Percentiles rank a stretch among this genome's conserved stretches.
Evolutionary conservation across 139 green algal species (phyloP).

Genomic region (Eudorina sp.): DNA sequence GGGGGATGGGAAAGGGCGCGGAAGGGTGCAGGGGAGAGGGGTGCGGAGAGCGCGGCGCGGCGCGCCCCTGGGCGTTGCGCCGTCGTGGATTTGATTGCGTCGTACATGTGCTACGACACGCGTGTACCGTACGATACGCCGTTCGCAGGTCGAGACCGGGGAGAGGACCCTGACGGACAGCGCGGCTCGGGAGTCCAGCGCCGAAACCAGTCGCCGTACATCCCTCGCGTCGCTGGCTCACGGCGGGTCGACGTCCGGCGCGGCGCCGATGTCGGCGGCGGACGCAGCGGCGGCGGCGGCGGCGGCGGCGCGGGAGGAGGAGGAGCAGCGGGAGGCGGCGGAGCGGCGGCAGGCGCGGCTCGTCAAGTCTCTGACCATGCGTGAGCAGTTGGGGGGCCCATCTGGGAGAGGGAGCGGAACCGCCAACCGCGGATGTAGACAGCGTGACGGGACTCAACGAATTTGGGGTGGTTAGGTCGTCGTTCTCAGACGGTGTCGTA

Average conservation of each 20-base stretch:
- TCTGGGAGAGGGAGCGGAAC: background rate
- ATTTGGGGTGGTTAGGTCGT: too few relatives aligned
- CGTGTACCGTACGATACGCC: too few relatives aligned
- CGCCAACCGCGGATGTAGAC: too few relatives aligned
- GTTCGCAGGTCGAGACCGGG: constrained; percentile 1
- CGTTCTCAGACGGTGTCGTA: too few relatives aligned
- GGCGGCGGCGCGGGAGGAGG: background rate
- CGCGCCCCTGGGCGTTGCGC: too few relatives aligned
- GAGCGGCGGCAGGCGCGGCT: constrained; percentile 17
- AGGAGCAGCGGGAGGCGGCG: constrained; percentile 8
- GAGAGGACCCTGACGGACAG: constrained; percentile 13
- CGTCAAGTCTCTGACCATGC: background rate
- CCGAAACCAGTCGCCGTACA: background rate
- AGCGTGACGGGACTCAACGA: too few relatives aligned
- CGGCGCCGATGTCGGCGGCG: background rate
- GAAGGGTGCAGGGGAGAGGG: too few relatives aligned
- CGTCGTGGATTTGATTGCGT: too few relatives aligned
- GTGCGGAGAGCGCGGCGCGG: too few relatives aligned
- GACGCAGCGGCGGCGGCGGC: background rate
- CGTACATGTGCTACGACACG: too few relatives aligned
- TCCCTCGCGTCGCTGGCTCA: background rate
- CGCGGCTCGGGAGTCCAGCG: background rate
- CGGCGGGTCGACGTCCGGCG: background rate
- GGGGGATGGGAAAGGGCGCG: too few relatives aligned
- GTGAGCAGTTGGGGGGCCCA: background rate